Conservation (phyloP, 192 early-diverging fungal genomes). For the Physocladia obscura region DNA sequence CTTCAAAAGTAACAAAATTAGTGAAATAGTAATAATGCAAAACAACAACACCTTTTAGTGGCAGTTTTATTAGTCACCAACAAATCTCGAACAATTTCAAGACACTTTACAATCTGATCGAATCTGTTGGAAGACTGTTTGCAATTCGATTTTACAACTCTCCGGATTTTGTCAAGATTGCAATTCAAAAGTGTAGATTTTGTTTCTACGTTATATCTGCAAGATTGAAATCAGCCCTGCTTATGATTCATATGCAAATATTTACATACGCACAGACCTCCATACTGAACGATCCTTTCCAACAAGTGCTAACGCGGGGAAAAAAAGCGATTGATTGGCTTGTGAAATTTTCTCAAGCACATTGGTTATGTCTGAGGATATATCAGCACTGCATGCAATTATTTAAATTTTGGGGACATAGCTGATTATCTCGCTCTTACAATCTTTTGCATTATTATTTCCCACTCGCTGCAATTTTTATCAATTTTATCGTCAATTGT, state of each 20-base stretch:
- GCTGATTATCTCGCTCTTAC: too few species aligned
- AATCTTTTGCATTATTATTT: too few species aligned
- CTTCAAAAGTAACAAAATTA: not conserved
- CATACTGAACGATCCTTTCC: slow-evolving; percentile 5
- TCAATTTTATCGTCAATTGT: too few species aligned
- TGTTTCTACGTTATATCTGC: not conserved
- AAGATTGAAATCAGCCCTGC: not conserved
- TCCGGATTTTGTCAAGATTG: not conserved
- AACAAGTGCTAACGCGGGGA: not conserved
- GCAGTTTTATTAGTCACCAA: slow-evolving; percentile 21
- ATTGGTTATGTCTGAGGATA: too few species aligned
- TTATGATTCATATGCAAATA: not conserved
- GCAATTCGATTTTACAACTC: not conserved
- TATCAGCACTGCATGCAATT: too few species aligned
- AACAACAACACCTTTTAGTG: slow-evolving; percentile 32
- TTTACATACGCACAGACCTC: not conserved
- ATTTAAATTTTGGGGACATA: too few species aligned
- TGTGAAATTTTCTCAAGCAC: too few species aligned
- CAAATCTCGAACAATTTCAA: slow-evolving; percentile 27
- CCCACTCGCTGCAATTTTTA: too few species aligned
- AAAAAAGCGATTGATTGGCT: too few species aligned
- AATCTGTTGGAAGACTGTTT: not conserved
- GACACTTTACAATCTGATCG: slow-evolving; percentile 1
- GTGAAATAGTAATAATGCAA: not conserved
- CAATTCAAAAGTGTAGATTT: not conserved